These are phyloP conservation scores for Craterostigma plantagineum DNA, from an alignment of 257 asterid genomes.

Conservation along the genomic window DNA sequence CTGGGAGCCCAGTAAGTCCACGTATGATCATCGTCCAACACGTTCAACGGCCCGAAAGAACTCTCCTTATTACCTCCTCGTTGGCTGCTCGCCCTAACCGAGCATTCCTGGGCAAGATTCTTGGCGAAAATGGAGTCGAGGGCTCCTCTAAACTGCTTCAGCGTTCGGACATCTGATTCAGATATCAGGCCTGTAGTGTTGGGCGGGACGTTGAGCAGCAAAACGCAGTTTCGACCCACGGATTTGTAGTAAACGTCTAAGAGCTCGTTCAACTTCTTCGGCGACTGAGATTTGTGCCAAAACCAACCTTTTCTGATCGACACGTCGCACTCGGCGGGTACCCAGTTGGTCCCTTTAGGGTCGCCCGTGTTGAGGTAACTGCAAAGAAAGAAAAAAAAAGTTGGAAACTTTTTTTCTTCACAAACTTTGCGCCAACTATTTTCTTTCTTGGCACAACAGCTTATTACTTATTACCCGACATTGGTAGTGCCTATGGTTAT, in stretches of 20 bases:
- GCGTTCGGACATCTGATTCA: slow-evolving; percentile 31
- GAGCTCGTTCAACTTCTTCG: slow-evolving; percentile 37
- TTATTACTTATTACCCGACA: slow-evolving; percentile 15
- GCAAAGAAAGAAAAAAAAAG: slow-evolving; percentile 8
- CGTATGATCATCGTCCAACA: slow-evolving; percentile 49
- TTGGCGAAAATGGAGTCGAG: slow-evolving; percentile 33
- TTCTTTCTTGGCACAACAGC: no score
- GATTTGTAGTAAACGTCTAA: slow-evolving; percentile 75
- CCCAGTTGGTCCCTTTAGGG: slow-evolving; percentile 63
- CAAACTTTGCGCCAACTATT: background rate
- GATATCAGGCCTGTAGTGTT: slow-evolving; percentile 62
- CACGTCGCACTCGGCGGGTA: slow-evolving; percentile 92
- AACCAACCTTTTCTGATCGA: slow-evolving; percentile 82
- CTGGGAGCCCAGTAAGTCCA: slow-evolving; percentile 89
- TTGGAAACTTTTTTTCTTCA: background rate
- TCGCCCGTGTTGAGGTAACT: slow-evolving; percentile 82
- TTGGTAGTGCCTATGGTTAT: slow-evolving; percentile 57
- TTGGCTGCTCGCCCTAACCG: slow-evolving; percentile 35
- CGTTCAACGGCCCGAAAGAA: slow-evolving; percentile 40
- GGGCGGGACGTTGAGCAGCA: slow-evolving; percentile 83
- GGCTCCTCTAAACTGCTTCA: slow-evolving; percentile 49
- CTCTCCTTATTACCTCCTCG: slow-evolving; percentile 42
- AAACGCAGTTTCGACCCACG: slow-evolving; percentile 73
- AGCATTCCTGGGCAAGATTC: slow-evolving; percentile 34
- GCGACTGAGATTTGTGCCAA: slow-evolving; percentile 70